Evolutionary conservation across 108 stramenopile species (phyloP), one percentile per base, ranked within the genome.

Genomic region (Nannochloropsis salina): DNA sequence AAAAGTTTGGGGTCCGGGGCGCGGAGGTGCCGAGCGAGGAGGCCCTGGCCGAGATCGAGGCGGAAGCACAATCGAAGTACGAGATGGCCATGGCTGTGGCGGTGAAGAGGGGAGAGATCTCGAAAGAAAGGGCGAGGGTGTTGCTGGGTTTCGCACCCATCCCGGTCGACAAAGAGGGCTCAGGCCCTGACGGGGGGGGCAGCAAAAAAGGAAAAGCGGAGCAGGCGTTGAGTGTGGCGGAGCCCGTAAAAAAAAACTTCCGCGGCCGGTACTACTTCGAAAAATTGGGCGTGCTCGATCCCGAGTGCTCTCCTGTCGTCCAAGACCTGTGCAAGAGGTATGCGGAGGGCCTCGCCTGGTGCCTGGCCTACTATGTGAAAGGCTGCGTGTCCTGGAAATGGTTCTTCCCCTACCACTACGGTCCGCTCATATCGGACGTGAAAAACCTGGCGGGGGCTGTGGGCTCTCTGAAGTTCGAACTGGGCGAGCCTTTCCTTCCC

Each of bases 371-470:
- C 91, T 99, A 99, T 87, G 96, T 98, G 90, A 92, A 95, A 83
- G 98, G 98, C 81, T 97, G 96, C 90, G 87, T 85, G 8, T 94
- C 94, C 88, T 99, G 98, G 98, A 92, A 93, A 85, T 99, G 97
- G 97, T 99, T 94, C 90, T 99, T 95, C 87, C 97, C 97, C 9
- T 94, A 96, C 88, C 90, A 97, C 87, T 99, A 99, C 90, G 93
- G 90, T 44, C 97, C 98, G 1, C 91, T 98, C 12, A 90, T 94
- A 22, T 95, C 96, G 1, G 98, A 99, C 91, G 91, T 98, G 90
- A 47, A 21, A 11, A 12, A 21, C 1, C n/a, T 74, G 8, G n/a
- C 15, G 61, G 61, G 82, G 2, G 82, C 79, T 51, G 41, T 80
- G 45, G 51, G 44, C 9, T 42, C 86, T 43, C 45, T 90, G 86